Evolutionary conservation across 805 yeast species (phyloP), one percentile per base, ranked within the genome.

Genomic region (Candida ascalaphidarum): DNA sequence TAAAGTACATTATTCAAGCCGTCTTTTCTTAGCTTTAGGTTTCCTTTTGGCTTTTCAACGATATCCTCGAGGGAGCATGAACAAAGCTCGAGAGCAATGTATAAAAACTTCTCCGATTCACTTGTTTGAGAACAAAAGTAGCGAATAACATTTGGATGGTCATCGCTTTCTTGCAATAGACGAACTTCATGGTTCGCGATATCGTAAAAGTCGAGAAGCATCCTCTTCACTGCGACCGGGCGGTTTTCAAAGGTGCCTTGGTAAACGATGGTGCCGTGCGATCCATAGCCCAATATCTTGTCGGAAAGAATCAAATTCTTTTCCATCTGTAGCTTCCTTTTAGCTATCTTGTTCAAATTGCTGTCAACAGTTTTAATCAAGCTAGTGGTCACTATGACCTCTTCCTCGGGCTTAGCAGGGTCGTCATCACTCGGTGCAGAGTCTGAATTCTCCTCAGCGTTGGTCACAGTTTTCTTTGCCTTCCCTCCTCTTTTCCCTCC

Each of bases 241-340:
- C 98, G 68, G 40, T 76, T 79, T 47, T 89, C 96, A 57, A 88
- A 92, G 4, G 74, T 70, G 1, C 98, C 98, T 47, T 79, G 75
- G 48, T 76, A 85, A 1, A 92, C 98, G 17, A 89, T 85, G 0
- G 98, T 92, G 16, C 98, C 98, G 42, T 88, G 95, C 1, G 96
- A 84, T 1, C 98, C 98, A 50, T 84, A 85, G 1, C 98, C 98
- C 28, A 92, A 57, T n/a, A 86, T 69, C 17, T 68, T 73, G 36
- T 81, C 81, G 0, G 94, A 73, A 3, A 89, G 71, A 0, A 66
- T 59, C 36, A 84, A 52, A 32, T 70, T 75, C 29, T 66, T 72
- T 28, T 68, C 59, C 21, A 58, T 58, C 32, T 60, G 65, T 13
- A 63, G 53, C 33, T 48, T 57, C 37, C 48, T 52, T 22, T 38